Conservation (phyloP, 2,329 filamentous ascomycete species). For the Fusarium pseudograminearum region DNA sequence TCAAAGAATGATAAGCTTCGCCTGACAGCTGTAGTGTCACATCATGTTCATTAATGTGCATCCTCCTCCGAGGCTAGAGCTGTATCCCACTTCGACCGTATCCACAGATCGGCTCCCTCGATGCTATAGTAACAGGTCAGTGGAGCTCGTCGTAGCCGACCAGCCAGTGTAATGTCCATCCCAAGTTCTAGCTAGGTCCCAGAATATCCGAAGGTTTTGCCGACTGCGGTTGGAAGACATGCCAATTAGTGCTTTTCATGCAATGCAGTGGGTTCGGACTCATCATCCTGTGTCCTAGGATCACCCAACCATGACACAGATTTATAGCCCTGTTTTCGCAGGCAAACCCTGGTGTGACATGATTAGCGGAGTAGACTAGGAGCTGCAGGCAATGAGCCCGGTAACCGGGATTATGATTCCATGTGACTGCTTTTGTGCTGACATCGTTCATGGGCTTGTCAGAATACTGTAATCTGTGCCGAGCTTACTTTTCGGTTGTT, state of each 20-base stretch:
- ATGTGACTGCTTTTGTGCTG: neutral
- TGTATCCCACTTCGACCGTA: neutral
- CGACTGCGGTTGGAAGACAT: neutral
- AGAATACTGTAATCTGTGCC: neutral
- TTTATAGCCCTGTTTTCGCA: neutral
- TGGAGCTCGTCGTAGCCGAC: neutral
- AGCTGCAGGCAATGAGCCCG: conserved; percentile 5
- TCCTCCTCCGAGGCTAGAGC: conserved; percentile 1
- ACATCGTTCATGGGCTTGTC: neutral
- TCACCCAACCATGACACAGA: neutral
- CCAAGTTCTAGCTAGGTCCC: neutral
- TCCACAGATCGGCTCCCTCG: conserved; percentile 8
- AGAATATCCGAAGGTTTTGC: neutral
- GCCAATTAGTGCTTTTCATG: neutral
- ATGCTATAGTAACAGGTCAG: neutral
- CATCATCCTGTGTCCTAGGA: neutral
- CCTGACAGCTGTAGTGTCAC: neutral
- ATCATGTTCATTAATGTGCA: neutral
- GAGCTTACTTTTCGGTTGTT: neutral
- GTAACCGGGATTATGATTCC: neutral
- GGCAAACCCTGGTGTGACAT: neutral
- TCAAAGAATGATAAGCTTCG: conserved; percentile 1
- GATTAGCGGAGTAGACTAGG: conserved; percentile 1
- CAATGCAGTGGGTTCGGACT: neutral
- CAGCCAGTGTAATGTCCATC: neutral